Percentiles rank a stretch among this genome's conserved stretches.
Evolutionary conservation across 352 stramenopile species (phyloP).

Genomic region (Phytophthora macrochlamydospora): DNA sequence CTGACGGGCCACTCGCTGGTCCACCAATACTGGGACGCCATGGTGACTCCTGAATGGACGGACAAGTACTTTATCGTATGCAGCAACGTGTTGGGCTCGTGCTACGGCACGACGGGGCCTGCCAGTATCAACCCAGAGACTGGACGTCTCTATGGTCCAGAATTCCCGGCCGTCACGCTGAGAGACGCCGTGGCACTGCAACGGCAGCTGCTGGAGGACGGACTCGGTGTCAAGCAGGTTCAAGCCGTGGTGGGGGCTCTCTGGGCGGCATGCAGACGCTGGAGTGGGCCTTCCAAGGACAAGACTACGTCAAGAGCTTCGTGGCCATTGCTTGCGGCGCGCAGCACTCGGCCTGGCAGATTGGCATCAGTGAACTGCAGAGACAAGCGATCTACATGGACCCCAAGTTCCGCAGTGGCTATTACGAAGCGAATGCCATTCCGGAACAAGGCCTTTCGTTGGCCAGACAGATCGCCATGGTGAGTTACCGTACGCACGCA

Average conservation of each 20-base stretch:
- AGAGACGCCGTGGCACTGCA: constrained; percentile 94
- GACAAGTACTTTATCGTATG: constrained; percentile 97
- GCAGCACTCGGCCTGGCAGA: constrained; percentile 96
- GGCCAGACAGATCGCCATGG: constrained; percentile 96
- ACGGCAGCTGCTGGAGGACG: constrained; percentile 88
- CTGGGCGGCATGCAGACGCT: constrained; percentile 98
- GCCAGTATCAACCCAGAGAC: constrained; percentile 80
- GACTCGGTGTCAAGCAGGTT: constrained; percentile 88
- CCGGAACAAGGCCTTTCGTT: constrained; percentile 88
- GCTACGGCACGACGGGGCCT: constrained; percentile 94
- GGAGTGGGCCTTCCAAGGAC: constrained; percentile 93
- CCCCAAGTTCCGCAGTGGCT: constrained; percentile 87
- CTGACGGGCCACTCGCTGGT: constrained; percentile 95
- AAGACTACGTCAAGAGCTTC: constrained; percentile 87
- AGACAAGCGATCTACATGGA: constrained; percentile 97
- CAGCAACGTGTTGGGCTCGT: constrained; percentile 95
- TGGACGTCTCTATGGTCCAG: constrained; percentile 74
- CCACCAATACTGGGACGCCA: constrained; percentile 94
- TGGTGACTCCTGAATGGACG: constrained; percentile 95
- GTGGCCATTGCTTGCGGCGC: constrained; percentile 95
- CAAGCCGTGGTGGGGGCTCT: constrained; percentile 94
- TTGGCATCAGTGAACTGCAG: constrained; percentile 95
- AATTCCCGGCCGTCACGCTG: constrained; percentile 93
- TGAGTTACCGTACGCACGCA: constrained; percentile 94
- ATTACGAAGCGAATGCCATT: constrained; percentile 67